Percentiles rank a stretch among this genome's conserved stretches.
Conservation (phyloP, 2,329 filamentous ascomycete genomes). For the Cadophora malorum region DNA sequence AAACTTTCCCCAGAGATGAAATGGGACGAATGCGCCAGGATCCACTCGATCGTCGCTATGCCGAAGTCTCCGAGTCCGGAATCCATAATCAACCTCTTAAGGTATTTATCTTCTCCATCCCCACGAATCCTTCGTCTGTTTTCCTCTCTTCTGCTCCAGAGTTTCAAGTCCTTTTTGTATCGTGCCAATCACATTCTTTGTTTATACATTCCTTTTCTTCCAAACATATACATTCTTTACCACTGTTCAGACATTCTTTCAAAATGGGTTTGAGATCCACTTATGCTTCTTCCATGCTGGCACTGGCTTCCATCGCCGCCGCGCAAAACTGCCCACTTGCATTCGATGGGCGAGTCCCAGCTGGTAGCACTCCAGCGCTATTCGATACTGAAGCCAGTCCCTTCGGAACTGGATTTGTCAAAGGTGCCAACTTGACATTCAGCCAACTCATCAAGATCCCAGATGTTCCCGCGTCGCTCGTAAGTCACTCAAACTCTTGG, state of each 20-base stretch:
- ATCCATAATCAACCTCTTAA: not conserved
- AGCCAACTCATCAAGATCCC: conserved; percentile 58
- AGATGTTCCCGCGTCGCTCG: conserved; percentile 48
- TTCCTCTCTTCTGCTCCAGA: conserved; percentile 1
- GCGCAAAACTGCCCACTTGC: conserved; percentile 49
- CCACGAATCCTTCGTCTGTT: not conserved
- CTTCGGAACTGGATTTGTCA: conserved; percentile 59
- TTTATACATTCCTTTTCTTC: conserved; percentile 3
- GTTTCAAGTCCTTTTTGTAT: not conserved
- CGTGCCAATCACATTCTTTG: conserved; percentile 6
- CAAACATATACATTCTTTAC: conserved; percentile 9
- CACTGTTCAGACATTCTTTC: not conserved
- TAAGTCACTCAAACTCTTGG: conserved; percentile 36
- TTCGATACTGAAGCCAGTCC: conserved; percentile 52
- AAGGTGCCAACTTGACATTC: conserved; percentile 59
- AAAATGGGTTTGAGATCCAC: conserved; percentile 27
- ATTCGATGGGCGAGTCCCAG: conserved; percentile 56
- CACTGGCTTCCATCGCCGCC: conserved; percentile 28
- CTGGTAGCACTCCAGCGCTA: conserved; percentile 46
- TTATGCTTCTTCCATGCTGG: conserved; percentile 29
- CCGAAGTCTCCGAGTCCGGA: not conserved
- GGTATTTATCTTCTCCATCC: conserved; percentile 12
- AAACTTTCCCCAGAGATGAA: conserved; percentile 25
- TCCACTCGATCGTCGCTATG: not conserved
- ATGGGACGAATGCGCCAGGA: conserved; percentile 16